Base-by-base conservation (phyloP, 2,329 filamentous ascomycete genomes). In the Fonsecaea nubica region DNA sequence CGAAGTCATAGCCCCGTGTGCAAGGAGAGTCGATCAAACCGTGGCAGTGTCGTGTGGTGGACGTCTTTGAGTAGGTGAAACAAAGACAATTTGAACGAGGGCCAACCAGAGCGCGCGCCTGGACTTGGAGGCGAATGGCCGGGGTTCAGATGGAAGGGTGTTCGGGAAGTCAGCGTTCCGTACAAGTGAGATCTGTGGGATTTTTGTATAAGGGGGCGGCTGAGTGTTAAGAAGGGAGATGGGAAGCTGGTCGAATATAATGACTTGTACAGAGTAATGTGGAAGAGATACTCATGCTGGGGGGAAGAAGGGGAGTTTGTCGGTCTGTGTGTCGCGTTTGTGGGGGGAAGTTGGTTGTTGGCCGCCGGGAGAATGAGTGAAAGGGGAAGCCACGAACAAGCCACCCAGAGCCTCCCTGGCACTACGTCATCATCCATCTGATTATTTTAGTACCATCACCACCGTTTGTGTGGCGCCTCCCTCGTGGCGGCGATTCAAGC, bases 1-100 rank as follows among this genome's bases (percentile, higher is more conserved):
- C 50, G 56, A 55, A 58, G 63, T 64, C 63, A 65, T 50, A 33
- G 59, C 60, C 63, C 59, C 60, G 59, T 40, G 58, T 21, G n/a
- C 42, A 64, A 68, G 61, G 68, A 61, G 65, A 66, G 65, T 45
- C 60, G 68, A 70, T 70, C 68, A 70, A 70, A 70, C 68, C 38
- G 65, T 69, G 68, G 60, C 63, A 68, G 65, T 70, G 68, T 70
- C 68, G 68, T 59, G 65, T 48, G 45, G 58, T 68, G 54, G 59
- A 64, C 60, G 38, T 61, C 54, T 60, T 61, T 60, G 32, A 55
- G 61, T 52, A 63, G 68, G 60, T 70, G 68, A 70, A 70, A 70
- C 68, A 68, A 55, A 38, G 48, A 66, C 63, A 70, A 70, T 70
- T 54, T 70, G 63, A 45, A 35, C 25, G 33, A 59, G 65, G 63